Conservation (phyloP, 371 early-diverging fungal genomes). For the Synchytrium microbalum region DNA sequence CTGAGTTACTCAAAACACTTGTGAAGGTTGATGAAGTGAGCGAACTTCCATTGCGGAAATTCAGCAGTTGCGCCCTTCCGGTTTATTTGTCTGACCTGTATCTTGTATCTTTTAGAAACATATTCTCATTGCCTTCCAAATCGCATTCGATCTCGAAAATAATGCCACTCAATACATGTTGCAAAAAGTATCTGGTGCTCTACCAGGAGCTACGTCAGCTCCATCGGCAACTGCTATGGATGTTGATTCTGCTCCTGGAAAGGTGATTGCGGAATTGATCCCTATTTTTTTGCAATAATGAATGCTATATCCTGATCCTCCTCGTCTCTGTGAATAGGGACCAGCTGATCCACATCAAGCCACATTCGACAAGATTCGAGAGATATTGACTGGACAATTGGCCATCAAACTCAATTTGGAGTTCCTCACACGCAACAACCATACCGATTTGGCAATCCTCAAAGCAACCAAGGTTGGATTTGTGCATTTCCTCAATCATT, state of each 20-base stretch:
- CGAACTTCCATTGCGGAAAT: conserved; percentile 24
- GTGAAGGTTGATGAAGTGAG: conserved; percentile 40
- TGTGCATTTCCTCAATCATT: not conserved
- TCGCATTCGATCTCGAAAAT: conserved; percentile 92
- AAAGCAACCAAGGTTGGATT: conserved; percentile 77
- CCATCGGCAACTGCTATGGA: conserved; percentile 15
- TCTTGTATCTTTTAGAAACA: conserved; percentile 30
- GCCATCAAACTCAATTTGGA: conserved; percentile 86
- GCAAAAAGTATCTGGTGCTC: conserved; percentile 54
- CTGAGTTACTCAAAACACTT: conserved; percentile 62
- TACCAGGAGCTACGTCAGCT: conserved; percentile 36
- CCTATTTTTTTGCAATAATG: not conserved
- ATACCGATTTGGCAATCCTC: conserved; percentile 85
- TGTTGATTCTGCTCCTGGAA: conserved; percentile 6
- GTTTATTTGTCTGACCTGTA: not conserved
- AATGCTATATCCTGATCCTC: not conserved
- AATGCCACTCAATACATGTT: conserved; percentile 92
- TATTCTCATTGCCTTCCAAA: conserved; percentile 83
- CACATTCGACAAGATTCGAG: conserved; percentile 48
- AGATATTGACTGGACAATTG: conserved; percentile 80
- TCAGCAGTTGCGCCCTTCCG: no score
- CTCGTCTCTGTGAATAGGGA: no score
- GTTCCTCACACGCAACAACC: conserved; percentile 90
- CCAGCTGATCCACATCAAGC: conserved; percentile 15
- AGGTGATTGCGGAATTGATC: conserved; percentile 14